Conservation (phyloP, 2,329 filamentous ascomycete genomes). For the Neofusicoccum sp. region DNA sequence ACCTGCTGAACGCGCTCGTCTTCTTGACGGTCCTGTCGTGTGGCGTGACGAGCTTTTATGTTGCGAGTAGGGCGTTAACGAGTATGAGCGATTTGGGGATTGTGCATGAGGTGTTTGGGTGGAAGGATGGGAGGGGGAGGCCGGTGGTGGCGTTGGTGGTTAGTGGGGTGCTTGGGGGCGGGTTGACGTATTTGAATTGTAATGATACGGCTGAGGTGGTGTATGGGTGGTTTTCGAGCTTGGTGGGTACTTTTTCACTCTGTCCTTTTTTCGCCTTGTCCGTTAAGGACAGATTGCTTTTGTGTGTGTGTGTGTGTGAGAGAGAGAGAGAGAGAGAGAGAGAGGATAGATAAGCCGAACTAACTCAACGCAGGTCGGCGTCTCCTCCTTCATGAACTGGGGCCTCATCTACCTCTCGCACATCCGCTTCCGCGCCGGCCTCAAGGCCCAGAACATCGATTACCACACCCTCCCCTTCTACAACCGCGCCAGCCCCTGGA, state of each 20-base stretch:
- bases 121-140: constrained; percentile 28
- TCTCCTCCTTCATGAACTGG: constrained; percentile 31
- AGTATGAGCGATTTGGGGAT: constrained; percentile 31
- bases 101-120: constrained; percentile 25
- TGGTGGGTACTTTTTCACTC: constrained; percentile 21
- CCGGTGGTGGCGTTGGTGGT: constrained; percentile 32
- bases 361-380: constrained; percentile 22
- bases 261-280: too few species aligned
- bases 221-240: constrained; percentile 35
- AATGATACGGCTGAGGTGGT: constrained; percentile 26
- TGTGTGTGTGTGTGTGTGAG: too few species aligned
- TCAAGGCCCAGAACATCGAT: constrained; percentile 35
- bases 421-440: constrained; percentile 27
- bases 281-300: too few species aligned
- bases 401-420: constrained; percentile 27
- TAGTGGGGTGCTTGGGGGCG: constrained; percentile 31
- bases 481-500: constrained; percentile 50
- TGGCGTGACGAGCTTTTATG: constrained; percentile 35
- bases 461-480: constrained; percentile 45
- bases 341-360: too few species aligned
- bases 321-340: too few species aligned
- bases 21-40: constrained; percentile 37
- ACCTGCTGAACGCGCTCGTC: constrained; percentile 73
- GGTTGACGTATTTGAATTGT: constrained; percentile 35
- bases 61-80: constrained; percentile 35